Evolutionary conservation across 2,329 filamentous ascomycete species (phyloP).

Genomic region (Trichoderma sp.): DNA sequence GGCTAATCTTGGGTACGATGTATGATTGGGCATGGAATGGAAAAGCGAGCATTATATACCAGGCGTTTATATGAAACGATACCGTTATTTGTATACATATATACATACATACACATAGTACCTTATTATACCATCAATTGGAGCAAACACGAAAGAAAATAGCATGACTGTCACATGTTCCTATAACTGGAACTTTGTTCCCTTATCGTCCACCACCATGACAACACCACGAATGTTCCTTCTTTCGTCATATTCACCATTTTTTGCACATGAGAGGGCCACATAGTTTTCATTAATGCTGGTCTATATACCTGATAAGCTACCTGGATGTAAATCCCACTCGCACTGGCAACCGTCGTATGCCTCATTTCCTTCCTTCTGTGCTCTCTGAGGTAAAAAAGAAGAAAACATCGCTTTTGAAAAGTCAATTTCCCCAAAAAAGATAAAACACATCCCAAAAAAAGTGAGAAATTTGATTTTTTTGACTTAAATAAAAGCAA

Average conservation of each 20-base stretch:
- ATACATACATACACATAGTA: no score
- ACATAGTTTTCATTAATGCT: conserved; percentile 23
- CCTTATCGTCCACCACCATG: neutral
- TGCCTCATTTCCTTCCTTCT: neutral
- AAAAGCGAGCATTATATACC: conserved; percentile 1
- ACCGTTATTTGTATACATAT: neutral
- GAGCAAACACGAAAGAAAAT: neutral
- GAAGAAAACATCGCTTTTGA: conserved; percentile 2
- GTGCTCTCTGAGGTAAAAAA: neutral
- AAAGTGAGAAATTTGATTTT: neutral
- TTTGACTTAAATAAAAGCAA: neutral
- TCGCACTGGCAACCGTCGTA: neutral
- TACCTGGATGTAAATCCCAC: neutral
- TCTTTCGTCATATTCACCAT: neutral
- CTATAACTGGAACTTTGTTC: neutral
- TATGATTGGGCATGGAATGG: neutral
- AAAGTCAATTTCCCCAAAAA: neutral
- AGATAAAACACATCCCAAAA: neutral
- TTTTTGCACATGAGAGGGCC: neutral
- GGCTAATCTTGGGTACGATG: conserved; percentile 57
- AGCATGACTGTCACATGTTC: neutral
- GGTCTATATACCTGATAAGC: conserved; percentile 18
- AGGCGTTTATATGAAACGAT: conserved; percentile 21
- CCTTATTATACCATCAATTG: neutral
- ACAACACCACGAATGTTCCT: neutral